These are phyloP conservation scores for Sarocladium brachiariae DNA, from an alignment of 2,329 filamentous ascomycete species.

Conservation along the genomic window DNA sequence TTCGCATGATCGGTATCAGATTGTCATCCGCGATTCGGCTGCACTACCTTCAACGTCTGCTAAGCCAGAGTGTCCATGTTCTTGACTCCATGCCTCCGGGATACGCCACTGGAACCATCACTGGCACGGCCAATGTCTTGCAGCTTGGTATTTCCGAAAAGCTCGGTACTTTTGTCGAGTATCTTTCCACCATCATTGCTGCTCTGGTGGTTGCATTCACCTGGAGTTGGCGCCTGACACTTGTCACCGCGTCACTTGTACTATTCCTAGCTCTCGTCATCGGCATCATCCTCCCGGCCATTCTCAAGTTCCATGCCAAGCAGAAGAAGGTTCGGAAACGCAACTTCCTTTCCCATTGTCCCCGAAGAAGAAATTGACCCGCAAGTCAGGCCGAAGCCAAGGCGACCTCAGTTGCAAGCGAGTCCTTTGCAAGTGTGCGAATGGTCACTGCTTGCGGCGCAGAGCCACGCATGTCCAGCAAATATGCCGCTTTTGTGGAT, in stretches of 20 bases:
- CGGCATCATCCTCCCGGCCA: slow-evolving; percentile 44
- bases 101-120: slow-evolving; percentile 56
- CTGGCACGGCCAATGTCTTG: slow-evolving; percentile 55
- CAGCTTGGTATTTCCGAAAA: slow-evolving; percentile 61
- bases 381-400: slow-evolving; percentile 42
- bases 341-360: not conserved
- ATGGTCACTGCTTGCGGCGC: slow-evolving; percentile 60
- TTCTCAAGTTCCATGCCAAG: slow-evolving; percentile 43
- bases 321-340: slow-evolving; percentile 29
- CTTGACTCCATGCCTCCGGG: slow-evolving; percentile 60
- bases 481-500: slow-evolving; percentile 49
- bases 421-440: slow-evolving; percentile 51
- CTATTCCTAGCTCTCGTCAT: slow-evolving; percentile 48
- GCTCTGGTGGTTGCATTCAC: slow-evolving; percentile 49
- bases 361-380: not conserved
- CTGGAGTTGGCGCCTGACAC: slow-evolving; percentile 51
- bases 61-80: slow-evolving; percentile 59
- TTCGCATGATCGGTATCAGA: slow-evolving; percentile 55
- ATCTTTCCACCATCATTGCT: slow-evolving; percentile 42
- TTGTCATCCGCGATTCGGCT: slow-evolving; percentile 56
- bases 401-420: slow-evolving; percentile 53
- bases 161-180: slow-evolving; percentile 53
- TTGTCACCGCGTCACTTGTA: slow-evolving; percentile 51
- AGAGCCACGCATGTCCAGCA: slow-evolving; percentile 44
- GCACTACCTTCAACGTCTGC: slow-evolving; percentile 56